A percentile compares a stretch with the other conserved stretches of the same genome.
Evolutionary conservation across 163 green algal species (phyloP).

Genomic region (Trebouxiophyceae sp.): DNA sequence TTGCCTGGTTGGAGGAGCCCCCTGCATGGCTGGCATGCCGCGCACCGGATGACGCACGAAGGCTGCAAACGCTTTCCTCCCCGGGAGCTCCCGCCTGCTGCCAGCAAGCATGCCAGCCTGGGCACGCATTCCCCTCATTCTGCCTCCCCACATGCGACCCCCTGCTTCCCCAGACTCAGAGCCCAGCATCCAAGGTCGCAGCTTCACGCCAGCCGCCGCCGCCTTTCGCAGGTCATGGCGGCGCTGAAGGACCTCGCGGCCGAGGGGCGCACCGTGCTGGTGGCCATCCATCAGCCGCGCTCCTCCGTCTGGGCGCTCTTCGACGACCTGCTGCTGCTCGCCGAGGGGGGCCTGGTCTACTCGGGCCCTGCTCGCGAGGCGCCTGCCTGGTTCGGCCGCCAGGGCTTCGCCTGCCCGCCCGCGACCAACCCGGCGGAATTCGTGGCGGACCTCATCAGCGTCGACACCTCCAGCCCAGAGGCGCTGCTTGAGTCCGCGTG

Average conservation of each 20-base stretch:
- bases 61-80: too few relatives aligned
- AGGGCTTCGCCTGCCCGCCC: conserved; percentile 59
- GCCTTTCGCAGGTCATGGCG: conserved; percentile 69
- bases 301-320: conserved; percentile 83
- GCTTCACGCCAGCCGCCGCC: too few relatives aligned
- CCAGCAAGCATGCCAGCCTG: too few relatives aligned
- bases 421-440: conserved; percentile 79
- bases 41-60: too few relatives aligned
- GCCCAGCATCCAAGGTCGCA: too few relatives aligned
- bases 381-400: conserved; percentile 50
- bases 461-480: conserved; percentile 48
- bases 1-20: too few relatives aligned
- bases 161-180: too few relatives aligned
- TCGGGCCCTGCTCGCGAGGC: conserved; percentile 39
- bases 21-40: too few relatives aligned
- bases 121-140: too few relatives aligned
- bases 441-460: conserved; percentile 74
- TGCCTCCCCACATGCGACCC: too few relatives aligned
- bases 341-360: conserved; percentile 51
- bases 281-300: conserved; percentile 74
- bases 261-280: conserved; percentile 72
- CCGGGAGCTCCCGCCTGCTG: too few relatives aligned
- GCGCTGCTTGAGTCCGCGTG: conserved; percentile 8
- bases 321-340: conserved; percentile 82
- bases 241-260: conserved; percentile 70